Evolutionary conservation across 805 yeast genomes (phyloP).

Genomic region (Wickerhamomyces pijperi): DNA sequence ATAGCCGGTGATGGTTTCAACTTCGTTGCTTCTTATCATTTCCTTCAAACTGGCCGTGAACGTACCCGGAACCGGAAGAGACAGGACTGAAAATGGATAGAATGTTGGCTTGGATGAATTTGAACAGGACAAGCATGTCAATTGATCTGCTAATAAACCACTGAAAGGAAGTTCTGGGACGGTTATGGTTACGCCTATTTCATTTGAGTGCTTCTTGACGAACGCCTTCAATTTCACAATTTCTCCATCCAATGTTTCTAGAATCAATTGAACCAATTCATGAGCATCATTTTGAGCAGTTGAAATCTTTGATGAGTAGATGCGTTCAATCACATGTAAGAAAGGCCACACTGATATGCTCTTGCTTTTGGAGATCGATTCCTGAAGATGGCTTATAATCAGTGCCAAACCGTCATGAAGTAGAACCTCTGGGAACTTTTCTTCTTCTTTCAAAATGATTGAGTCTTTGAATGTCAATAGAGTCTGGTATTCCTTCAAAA

Average conservation of each 20-base stretch:
- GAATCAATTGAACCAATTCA: slow-evolving; percentile 70
- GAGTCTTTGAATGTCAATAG: slow-evolving; percentile 7
- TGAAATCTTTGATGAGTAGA: slow-evolving; percentile 65
- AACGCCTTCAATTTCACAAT: slow-evolving; percentile 30
- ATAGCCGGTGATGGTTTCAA: slow-evolving; percentile 68
- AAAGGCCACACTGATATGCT: slow-evolving; percentile 72
- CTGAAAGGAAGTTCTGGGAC: slow-evolving; percentile 65
- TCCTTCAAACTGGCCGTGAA: slow-evolving; percentile 35
- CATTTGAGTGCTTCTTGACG: slow-evolving; percentile 6
- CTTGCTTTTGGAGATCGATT: slow-evolving; percentile 40
- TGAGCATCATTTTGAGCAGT: slow-evolving; percentile 91
- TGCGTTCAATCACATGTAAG: slow-evolving; percentile 57
- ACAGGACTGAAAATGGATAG: slow-evolving; percentile 57
- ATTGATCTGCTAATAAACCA: slow-evolving; percentile 54
- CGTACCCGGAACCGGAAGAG: slow-evolving; percentile 60
- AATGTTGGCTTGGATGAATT: slow-evolving; percentile 45
- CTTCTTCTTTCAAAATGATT: slow-evolving; percentile 5
- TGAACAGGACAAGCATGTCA: slow-evolving; percentile 62
- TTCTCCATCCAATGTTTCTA: slow-evolving; percentile 72
- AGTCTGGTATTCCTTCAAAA: slow-evolving; percentile 15
- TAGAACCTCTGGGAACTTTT: slow-evolving; percentile 29
- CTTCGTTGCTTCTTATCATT: slow-evolving; percentile 44
- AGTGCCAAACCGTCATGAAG: slow-evolving; percentile 48
- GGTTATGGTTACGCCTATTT: slow-evolving; percentile 4
- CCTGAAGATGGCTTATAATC: slow-evolving; percentile 47